Conservation (phyloP, 371 early-diverging fungal genomes). For the Thermomucor indicae-seudaticae region DNA sequence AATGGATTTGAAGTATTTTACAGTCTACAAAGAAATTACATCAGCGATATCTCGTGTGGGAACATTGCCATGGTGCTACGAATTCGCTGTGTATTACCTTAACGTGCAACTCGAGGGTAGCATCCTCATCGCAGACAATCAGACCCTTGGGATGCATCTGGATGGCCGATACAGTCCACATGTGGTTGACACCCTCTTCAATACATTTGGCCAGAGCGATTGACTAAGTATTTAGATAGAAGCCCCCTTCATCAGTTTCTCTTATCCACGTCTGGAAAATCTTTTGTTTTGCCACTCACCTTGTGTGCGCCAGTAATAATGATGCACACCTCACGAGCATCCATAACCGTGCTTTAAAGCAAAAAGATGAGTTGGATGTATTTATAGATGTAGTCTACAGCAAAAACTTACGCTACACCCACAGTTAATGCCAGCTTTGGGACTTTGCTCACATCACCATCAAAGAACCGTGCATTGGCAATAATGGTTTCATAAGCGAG, state of each 20-base stretch:
- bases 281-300: background rate
- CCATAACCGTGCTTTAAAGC: slow-evolving; percentile 68
- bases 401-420: slow-evolving; percentile 49
- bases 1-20: slow-evolving; percentile 87
- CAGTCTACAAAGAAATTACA: slow-evolving; percentile 43
- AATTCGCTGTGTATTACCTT: slow-evolving; percentile 31
- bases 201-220: slow-evolving; percentile 76
- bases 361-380: slow-evolving; percentile 30
- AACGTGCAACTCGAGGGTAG: slow-evolving; percentile 78
- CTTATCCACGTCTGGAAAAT: background rate
- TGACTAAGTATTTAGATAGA: slow-evolving; percentile 2
- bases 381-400: background rate
- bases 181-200: slow-evolving; percentile 78
- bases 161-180: slow-evolving; percentile 87
- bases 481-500: slow-evolving; percentile 71
- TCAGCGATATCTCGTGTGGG: background rate
- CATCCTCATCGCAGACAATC: slow-evolving; percentile 84
- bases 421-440: slow-evolving; percentile 71
- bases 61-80: background rate
- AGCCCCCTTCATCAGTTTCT: background rate
- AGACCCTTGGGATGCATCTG: slow-evolving; percentile 76
- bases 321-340: slow-evolving; percentile 79
- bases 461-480: slow-evolving; percentile 71
- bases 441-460: slow-evolving; percentile 63
- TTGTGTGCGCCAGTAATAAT: slow-evolving; percentile 82